Evolutionary conservation across 257 asterid species (phyloP), one percentile per base, ranked within the genome.

Genomic region (Paulownia fortunei): DNA sequence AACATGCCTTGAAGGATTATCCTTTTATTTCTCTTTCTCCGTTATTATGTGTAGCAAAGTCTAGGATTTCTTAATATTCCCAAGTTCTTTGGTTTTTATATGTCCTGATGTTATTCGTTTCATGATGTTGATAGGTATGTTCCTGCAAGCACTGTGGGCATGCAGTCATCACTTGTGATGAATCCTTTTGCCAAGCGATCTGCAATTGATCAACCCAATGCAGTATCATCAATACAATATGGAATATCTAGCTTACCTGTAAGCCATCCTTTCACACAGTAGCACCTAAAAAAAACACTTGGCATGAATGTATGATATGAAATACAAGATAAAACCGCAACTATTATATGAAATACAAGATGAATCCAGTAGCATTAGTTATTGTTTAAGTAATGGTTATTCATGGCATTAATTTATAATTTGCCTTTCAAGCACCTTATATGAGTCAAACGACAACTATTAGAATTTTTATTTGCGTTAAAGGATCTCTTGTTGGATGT

Each of bases 201-300:
- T 19, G 66, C 68, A 30, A 60, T 6, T 62, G 63, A 26, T 61
- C 81, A 6, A 70, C 27, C 78, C 55, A 51, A 61, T 49, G 41
- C 68, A 74, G 60, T 8, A 51, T 24, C 68, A 6, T 27, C 79
- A 30, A 52, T 58, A 64, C 84, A 47, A 51, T 24, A 37, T 51
- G 84, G 84, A 70, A 81, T 70, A 66, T 74, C 84, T 30, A 80
- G 76, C 65, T 27, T 80, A 26, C 65, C 83, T 16, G 83, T 80
- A 73, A 80, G 80, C 54, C 32, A 32, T 67, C 62, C 41, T 32
- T 66, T 34, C 80, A 10, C 30, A 24, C 23, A 51, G 60, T 68
- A 46, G 8, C 7, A 0, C 56, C n/a, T n/a, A n/a, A n/a, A n/a
- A n/a, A n/a, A n/a, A n/a, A n/a, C n/a, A n/a, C n/a, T n/a, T n/a